A percentile compares a stretch with the other conserved stretches of the same genome.
Evolutionary conservation across 352 stramenopile species (phyloP).

Genomic region (Peronosclerospora sorghi): DNA sequence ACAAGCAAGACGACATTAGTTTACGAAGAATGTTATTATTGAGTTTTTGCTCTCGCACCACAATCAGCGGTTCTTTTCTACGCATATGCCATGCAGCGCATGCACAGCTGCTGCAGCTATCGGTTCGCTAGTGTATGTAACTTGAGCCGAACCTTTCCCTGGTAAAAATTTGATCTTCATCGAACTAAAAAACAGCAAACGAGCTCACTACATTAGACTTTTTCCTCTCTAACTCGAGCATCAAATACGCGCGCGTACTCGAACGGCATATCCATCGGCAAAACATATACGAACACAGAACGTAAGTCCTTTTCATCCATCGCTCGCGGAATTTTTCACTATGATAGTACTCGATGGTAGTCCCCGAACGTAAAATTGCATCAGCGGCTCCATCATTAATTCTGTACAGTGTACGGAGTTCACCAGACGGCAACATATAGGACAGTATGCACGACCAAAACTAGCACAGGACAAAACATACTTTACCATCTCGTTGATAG

Average conservation of each 20-base stretch:
- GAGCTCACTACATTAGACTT: neutral
- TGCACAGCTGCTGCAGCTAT: conserved; percentile 30
- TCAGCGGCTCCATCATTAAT: conserved; percentile 19
- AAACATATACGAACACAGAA: conserved; percentile 43
- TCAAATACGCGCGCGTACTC: conserved; percentile 15
- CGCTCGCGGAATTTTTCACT: conserved; percentile 33
- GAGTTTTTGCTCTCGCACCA: conserved; percentile 24
- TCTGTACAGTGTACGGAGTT: conserved; percentile 17
- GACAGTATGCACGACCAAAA: neutral
- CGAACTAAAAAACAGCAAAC: conserved; percentile 7
- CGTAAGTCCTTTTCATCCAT: conserved; percentile 45
- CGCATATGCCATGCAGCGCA: conserved; percentile 34
- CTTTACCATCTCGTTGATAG: conserved; percentile 24
- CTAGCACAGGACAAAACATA: neutral
- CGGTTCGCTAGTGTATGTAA: conserved; percentile 20
- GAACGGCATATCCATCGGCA: conserved; percentile 26
- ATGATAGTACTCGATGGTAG: conserved; percentile 15
- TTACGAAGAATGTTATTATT: too few relatives aligned
- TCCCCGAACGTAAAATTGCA: conserved; percentile 28
- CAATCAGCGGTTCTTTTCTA: conserved; percentile 34
- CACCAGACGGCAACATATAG: neutral
- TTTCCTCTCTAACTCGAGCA: neutral
- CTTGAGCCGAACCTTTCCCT: conserved; percentile 5
- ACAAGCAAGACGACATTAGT: too few relatives aligned
- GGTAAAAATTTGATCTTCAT: conserved; percentile 9